Evolutionary conservation across 140 eudicot species (phyloP), one percentile per base, ranked within the genome.

Genomic region (Cichorium intybus): DNA sequence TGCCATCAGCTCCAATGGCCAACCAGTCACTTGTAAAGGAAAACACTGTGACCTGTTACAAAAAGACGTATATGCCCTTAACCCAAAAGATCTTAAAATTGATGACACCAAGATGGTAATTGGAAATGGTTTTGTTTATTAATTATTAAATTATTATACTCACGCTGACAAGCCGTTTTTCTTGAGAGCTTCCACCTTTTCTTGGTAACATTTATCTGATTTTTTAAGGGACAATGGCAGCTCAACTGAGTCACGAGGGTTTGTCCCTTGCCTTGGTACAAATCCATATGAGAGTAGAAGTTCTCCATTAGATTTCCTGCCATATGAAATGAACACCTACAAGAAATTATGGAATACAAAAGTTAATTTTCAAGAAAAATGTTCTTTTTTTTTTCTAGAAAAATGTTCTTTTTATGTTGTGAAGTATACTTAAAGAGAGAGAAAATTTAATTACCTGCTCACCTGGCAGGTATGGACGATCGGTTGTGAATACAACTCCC

Each of bases 261-360:
- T 91, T 39, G 97, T 84, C 28, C 97, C 97, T 66, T 91, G 89
- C 55, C 79, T 80, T 24, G 97, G 97, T 62, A 91, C 97, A 80
- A 91, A 91, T 58, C 97, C 97, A 59, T 91, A 91, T 14, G 97
- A 91, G 49, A 91, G 95, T 80, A 91, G 60, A 14, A 87, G 88
- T 53, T 91, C 97, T 65, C 97, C 97, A 70, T 91, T 91, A 22
- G 97, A 91, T 76, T 91, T 91, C 69, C 76, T 91, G 3, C 97
- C 96, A 60, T 91, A 91, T 66, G 97, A 91, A 57, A 91, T 91
- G 77, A 87, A 91, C 24, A 91, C 96, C 97, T 91, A 81, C 71
- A 70, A 21, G 9, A 50, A 70, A 28, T 69, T 15, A 51, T 43
- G 24, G 18, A 14, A 53, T 17, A 35, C 39, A 50, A 17, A 54